phyloP scores from a whole-genome alignment of 352 stramenopile genomes.

The Blastocystis sp. region DNA sequence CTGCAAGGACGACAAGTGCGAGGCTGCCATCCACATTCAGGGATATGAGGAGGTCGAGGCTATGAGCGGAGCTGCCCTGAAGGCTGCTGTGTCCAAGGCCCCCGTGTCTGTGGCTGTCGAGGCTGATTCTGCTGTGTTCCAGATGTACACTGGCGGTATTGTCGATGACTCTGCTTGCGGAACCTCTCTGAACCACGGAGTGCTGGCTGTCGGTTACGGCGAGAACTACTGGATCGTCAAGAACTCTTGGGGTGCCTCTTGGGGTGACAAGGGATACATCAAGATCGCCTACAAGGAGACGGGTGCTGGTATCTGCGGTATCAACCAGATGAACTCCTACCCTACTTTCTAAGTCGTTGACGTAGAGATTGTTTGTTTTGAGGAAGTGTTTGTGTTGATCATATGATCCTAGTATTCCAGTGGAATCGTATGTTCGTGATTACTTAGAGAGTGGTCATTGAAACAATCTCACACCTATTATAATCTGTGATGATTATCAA shows the following conservation, averaged over 20 bases:
- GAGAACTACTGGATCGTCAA: conserved; percentile 73
- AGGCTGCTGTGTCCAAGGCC: conserved; percentile 77
- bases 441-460: no score
- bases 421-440: no score
- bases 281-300: conserved; percentile 65
- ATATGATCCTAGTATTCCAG: no score
- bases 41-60: conserved; percentile 75
- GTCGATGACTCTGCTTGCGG: conserved; percentile 70
- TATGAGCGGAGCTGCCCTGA: conserved; percentile 71
- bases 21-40: conserved; percentile 70
- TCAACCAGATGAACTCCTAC: conserved; percentile 57
- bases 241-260: conserved; percentile 85
- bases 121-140: conserved; percentile 81
- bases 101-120: conserved; percentile 84
- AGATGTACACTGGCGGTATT: conserved; percentile 89
- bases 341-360: conserved; percentile 46
- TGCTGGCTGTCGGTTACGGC: conserved; percentile 83
- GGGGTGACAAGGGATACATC: conserved; percentile 82
- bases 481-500: no score
- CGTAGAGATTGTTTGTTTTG: neutral
- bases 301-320: conserved; percentile 67
- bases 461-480: no score
- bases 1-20: conserved; percentile 62
- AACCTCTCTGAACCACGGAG: conserved; percentile 85
- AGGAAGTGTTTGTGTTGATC: no score